Percentiles rank a stretch among this genome's conserved stretches.
phyloP scores from a whole-genome alignment of 805 yeast genomes.

The Lipomyces starkeyi region DNA sequence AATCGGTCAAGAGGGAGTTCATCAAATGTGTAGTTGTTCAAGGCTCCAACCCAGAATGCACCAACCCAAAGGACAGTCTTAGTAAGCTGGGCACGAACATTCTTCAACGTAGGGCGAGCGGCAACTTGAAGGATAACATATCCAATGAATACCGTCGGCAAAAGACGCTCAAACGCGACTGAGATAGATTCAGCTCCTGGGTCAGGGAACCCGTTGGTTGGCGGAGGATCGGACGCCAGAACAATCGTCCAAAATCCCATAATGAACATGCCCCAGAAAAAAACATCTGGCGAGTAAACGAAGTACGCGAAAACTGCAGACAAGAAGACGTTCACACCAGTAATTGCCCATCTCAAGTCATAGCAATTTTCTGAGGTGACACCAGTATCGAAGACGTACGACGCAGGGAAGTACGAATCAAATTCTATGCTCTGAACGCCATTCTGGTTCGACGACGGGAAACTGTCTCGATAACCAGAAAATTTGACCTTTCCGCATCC shows the following conservation, averaged over 20 bases:
- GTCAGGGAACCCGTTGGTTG: slow-evolving; percentile 60
- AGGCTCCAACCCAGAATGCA: slow-evolving; percentile 79
- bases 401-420: slow-evolving; percentile 74
- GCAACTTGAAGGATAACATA: slow-evolving; percentile 69
- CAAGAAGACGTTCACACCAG: slow-evolving; percentile 62
- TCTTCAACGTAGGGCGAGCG: slow-evolving; percentile 39
- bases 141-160: slow-evolving; percentile 75
- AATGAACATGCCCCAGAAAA: slow-evolving; percentile 65
- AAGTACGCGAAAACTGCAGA: slow-evolving; percentile 55
- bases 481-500: slow-evolving; percentile 75
- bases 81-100: slow-evolving; percentile 43
- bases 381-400: slow-evolving; percentile 62
- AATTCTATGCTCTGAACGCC: slow-evolving; percentile 63
- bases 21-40: slow-evolving; percentile 88
- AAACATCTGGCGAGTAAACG: slow-evolving; percentile 59
- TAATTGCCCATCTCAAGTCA: slow-evolving; percentile 69
- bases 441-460: slow-evolving; percentile 57
- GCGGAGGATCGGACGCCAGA: slow-evolving; percentile 80
- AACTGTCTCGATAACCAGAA: slow-evolving; percentile 58
- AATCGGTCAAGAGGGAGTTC: slow-evolving; percentile 86
- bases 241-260: slow-evolving; percentile 86
- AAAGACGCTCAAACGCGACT: slow-evolving; percentile 69
- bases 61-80: slow-evolving; percentile 72
- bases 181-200: slow-evolving; percentile 68
- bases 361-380: slow-evolving; percentile 58